phyloP scores from a whole-genome alignment of 1,284 basidiomycete species.

The Cerioporus squamosus region DNA sequence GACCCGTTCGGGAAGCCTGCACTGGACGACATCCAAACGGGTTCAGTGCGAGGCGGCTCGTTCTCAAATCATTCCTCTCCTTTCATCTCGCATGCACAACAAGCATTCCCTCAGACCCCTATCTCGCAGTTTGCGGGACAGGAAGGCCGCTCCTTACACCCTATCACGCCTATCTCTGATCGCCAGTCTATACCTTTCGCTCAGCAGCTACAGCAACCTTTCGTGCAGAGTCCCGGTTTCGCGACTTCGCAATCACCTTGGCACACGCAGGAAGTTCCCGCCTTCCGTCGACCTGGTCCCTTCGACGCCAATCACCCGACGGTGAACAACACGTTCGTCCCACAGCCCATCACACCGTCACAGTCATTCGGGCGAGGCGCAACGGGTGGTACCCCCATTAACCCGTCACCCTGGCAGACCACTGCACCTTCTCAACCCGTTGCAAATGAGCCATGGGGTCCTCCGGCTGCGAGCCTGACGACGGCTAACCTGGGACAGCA shows the following conservation, averaged over 20 bases:
- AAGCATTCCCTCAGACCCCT: slow-evolving; percentile 36
- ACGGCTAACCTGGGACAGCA: slow-evolving; percentile 63
- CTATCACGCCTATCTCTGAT: slow-evolving; percentile 29
- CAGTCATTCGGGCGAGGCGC: slow-evolving; percentile 26
- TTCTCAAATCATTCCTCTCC: slow-evolving; percentile 29
- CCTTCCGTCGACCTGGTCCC: slow-evolving; percentile 44
- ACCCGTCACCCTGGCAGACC: slow-evolving; percentile 58
- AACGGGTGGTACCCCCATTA: slow-evolving; percentile 31
- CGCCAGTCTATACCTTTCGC: slow-evolving; percentile 24
- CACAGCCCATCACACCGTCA: slow-evolving; percentile 30
- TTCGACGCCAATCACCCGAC: slow-evolving; percentile 43
- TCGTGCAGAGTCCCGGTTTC: slow-evolving; percentile 20
- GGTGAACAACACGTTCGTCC: slow-evolving; percentile 27
- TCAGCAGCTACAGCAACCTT: slow-evolving; percentile 27
- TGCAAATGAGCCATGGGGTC: slow-evolving; percentile 51
- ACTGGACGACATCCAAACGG: slow-evolving; percentile 17
- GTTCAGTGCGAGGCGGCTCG: slow-evolving; percentile 11
- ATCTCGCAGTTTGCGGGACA: slow-evolving; percentile 31
- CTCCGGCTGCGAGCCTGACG: slow-evolving; percentile 53
- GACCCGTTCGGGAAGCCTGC: slow-evolving; percentile 27
- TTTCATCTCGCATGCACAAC: slow-evolving; percentile 30
- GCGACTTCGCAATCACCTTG: slow-evolving; percentile 38
- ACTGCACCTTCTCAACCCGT: slow-evolving; percentile 43
- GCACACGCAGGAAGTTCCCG: slow-evolving; percentile 35
- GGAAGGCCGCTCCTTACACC: slow-evolving; percentile 26